Base-by-base conservation (phyloP, 805 yeast species). In the Schizosaccharomyces octosporus region DNA sequence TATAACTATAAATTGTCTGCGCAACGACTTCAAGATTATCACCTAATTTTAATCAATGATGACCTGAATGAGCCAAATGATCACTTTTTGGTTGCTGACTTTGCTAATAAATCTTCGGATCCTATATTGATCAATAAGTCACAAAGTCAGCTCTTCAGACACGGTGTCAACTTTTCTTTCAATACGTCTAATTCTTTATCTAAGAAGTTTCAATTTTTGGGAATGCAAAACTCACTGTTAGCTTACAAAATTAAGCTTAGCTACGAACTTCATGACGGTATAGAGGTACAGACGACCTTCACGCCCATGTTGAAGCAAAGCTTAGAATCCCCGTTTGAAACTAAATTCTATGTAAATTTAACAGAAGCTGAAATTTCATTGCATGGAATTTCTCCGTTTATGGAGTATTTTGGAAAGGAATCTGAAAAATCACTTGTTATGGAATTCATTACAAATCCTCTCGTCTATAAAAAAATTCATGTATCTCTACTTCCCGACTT, bases 341-440 rank as follows among this genome's bases (percentile, higher is more conserved):
- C 87, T 0, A 87, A 87, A 71, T 89, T 90, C 88, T 85, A 82
- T 66, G 71, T 84, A 7, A 76, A 82, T 62, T 63, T 61, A 11
- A 69, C 73, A 5, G 69, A 73, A 3, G 69, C 73, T 63, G 73
- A 67, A 63, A 69, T 75, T 48, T 72, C 72, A 60, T 71, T 75
- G 48, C 90, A 85, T 67, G 84, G 85, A 36, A 76, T 80, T 29
- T 81, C 93, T 0, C 90, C 89, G 1, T 84, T 72, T 66, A 77
- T 81, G 1, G 88, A 51, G 9, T 24, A 24, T 31, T 45, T 43
- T 55, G 62, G 63, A 55, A 39, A 54, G 27, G 61, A 43, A 19
- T 41, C 48, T 21, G 54, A 64, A 59, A 62, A 66, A 59, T 63
- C 64, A 19, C 61, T 71, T 13, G 69, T 65, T 43, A 55, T 71